Base-by-base conservation (phyloP, 768 basidiomycete species). In the Mycena vitilis region DNA sequence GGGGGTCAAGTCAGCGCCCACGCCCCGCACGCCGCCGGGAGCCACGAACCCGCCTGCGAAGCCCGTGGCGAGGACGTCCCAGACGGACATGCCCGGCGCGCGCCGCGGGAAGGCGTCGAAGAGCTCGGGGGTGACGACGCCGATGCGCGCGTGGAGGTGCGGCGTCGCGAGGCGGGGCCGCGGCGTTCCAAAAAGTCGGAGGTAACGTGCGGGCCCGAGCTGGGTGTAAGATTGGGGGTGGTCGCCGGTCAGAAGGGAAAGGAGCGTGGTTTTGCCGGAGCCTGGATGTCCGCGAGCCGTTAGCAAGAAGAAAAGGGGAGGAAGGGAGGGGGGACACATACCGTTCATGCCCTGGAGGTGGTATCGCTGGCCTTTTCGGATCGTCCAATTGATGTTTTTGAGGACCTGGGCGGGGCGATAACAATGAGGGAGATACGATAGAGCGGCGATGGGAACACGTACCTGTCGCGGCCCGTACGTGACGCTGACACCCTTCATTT, bases 221-320 rank as follows among this genome's bases (percentile, higher is more conserved):
- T 95, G 93, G 6, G 90, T 91, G 81, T 92, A 99, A 1, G 97
- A 98, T 69, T 95, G 94, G 0, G 97, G 97, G 78, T 99, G 97
- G 76, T 97, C 95, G 30, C 97, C 97, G 0, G 95, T 95, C 45
- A 99, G 81, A 37, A 98, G 78, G 20, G 96, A 90, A 23, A 98
- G 84, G 8, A 98, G 89, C 0, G 97, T 99, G 0, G 96, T 96
- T 81, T 99, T 99, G 18, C 97, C 97, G 0, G 95, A 95, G 52
- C 97, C 94, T 94, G 74, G 5, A 25, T 22, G 38, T 23, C 49
- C 8, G 37, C 15, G 9, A 23, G n/a, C 7, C 13, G 18, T 48
- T 30, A 49, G 51, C 18, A 40, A 15, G 40, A 15, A 15, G 4
- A 53, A 15, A 22, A 9, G 30, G 0, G 10, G 36, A 42, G 60